Evolutionary conservation across 2,329 filamentous ascomycete genomes (phyloP), one percentile per base, ranked within the genome.

Genomic region (Venturia aucupariae): DNA sequence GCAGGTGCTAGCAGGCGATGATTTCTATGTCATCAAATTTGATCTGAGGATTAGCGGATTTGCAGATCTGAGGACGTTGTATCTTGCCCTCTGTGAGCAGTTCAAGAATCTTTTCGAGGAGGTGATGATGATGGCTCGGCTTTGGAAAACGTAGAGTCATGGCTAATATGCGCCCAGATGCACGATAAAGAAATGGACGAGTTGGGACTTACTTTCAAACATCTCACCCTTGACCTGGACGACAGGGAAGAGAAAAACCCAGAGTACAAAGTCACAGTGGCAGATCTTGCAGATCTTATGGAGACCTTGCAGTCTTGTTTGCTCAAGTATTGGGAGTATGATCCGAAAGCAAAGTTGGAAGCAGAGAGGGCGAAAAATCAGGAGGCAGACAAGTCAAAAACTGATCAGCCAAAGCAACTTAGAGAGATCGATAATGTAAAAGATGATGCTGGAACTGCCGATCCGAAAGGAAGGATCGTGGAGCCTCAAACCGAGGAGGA

Each of bases 1-100:
- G 30, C 39, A 62, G 42, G 60, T 62, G 6, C 24, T 62, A n/a
- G 60, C 60, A 15, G 44, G 41, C n/a, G 60, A 48, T 44, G 60
- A 62, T 32, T 62, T 46, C 35, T 62, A 38, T 24, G 60, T 62
- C 17, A 48, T 62, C 13, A 62, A 62, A 19, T 62, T 62, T 38
- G 60, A 62, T 62, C 24, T 62, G 42, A 42, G 60, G 42, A 62
- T 62, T 24, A 62, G 60, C 38, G 60, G 60, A 17, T 62, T 62
- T 38, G 60, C 60, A 11, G 60, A 62, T 38, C 35, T 62, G 39
- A 62, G 60, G 42, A 48, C 60, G 30, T n/a, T 62, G 15, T 62
- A 62, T 62, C 38, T 44, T 44, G 60, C 60, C 8, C 60, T 62
- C 19, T 62, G 39, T 24, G 60, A 62, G 60, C 60, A 62, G 30